Evolutionary conservation across 345 rosid species (phyloP), one percentile per base, ranked within the genome.

Genomic region (Microthlaspi erraticum): DNA sequence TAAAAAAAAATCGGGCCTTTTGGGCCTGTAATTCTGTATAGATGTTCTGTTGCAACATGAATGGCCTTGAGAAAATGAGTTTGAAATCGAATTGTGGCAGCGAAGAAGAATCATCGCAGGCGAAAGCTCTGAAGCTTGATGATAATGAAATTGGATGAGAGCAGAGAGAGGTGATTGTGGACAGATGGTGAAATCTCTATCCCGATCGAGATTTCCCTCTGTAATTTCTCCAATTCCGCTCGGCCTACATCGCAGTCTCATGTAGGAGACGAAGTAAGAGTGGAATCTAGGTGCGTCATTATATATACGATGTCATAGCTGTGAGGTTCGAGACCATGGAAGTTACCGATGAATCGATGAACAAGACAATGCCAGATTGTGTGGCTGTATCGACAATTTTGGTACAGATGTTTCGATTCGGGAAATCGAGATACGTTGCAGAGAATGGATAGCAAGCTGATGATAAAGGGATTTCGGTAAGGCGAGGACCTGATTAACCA

Each of bases 361-460:
- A 45, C 20, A 45, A 3, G 50, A 45, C 5, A 19, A 7, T 16
- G 5, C 20, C 10, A 44, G 3, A 44, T 9, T 9, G 9, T 44
- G 49, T 44, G 9, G 49, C 20, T 43, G 48, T n/a, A 43, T 8
- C 18, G 48, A 6, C 3, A 43, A 43, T 3, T 43, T 17, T 8
- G 0, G 48, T 16, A 8, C 5, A 17, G 8, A 45, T 20, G 49
- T 44, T 45, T 45, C 23, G 11, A 45, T 17, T 45, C 17, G 20
- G 20, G 51, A 44, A 19, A 44, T 43, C 48, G 19, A n/a, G 6
- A 3, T 1, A 39, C n/a, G n/a, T n/a, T n/a, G 43, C 43, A 39
- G 43, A 39, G 43, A n/a, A 39, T 39, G 43, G 43, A 39, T 39
- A 39, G n/a, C 43, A 39, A 39, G 43, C 43, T 39, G 39, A 36